Base-by-base conservation (phyloP, 805 yeast species). In the Yarrowia bubula region DNA sequence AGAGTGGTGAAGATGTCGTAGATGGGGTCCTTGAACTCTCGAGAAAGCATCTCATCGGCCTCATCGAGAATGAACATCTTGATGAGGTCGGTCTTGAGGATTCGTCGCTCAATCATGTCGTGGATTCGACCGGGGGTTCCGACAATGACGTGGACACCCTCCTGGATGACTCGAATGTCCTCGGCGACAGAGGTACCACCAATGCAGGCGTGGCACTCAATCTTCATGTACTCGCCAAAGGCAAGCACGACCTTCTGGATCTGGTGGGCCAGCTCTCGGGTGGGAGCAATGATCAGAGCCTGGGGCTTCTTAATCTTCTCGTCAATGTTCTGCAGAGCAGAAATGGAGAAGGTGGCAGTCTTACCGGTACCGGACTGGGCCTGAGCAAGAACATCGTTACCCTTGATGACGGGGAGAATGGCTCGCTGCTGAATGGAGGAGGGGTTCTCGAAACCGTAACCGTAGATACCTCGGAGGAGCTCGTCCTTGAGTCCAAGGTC, bases 331-430 rank as follows among this genome's bases (percentile, higher is more conserved):
- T 95, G 96, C 69, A 95, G 80, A 82, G 92, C 89, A 31, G 97
- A 93, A 70, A 95, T 93, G 69, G 98, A 84, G 82, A 95, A 95
- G 55, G 99, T 95, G 69, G 98, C 99, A 33, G 99, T 95, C 81
- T 95, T 95, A 79, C 99, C 99, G 58, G 99, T 95, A 79, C 99
- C 99, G 41, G 97, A 91, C 80, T 95, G 99, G 67, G 99, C 98
- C 81, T 95, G 99, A 67, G 99, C 99, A 69, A 95, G 86, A 64
- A 92, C 96, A 78, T 95, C 99, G 78, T 92, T 87, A 66, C 97
- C 97, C 74, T 86, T 87, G 72, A 92, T 88, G 77, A 95, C 92
- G 77, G 96, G 99, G 79, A 89, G 81, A 72, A 95, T 95, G 69
- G 98, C 99, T 78, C 99, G 86, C 75, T 92, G 92, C 81, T 95